Conservation (phyloP, 179 eudicot species). For the Camellia oleifera region DNA sequence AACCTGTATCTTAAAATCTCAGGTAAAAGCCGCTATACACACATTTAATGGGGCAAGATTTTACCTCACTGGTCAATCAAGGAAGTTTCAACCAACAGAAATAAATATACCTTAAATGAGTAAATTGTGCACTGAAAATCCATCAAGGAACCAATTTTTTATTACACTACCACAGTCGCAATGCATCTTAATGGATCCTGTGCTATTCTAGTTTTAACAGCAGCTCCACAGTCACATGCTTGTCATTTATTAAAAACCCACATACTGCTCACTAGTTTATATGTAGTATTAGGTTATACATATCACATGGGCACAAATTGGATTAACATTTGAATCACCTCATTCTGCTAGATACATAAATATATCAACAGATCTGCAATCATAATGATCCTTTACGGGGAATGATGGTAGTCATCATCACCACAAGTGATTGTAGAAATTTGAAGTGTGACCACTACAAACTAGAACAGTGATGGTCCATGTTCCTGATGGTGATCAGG, state of each 20-base stretch:
- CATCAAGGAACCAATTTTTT: not conserved
- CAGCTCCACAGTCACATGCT: not conserved
- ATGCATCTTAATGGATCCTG: conserved; percentile 5
- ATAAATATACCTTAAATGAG: too few species aligned
- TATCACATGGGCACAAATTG: not conserved
- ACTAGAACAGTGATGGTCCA: not conserved
- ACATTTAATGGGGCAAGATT: not conserved
- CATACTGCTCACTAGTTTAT: not conserved
- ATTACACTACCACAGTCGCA: not conserved
- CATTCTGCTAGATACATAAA: not conserved
- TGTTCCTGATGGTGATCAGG: not conserved
- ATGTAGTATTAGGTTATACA: not conserved
- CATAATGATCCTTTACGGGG: not conserved
- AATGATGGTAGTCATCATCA: not conserved
- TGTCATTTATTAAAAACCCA: not conserved
- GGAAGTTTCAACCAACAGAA: not conserved
- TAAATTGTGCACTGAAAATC: not conserved
- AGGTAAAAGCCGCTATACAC: not conserved
- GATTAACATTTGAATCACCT: not conserved
- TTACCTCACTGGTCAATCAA: not conserved
- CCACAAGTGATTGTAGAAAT: not conserved
- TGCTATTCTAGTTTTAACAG: not conserved
- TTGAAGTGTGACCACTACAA: not conserved
- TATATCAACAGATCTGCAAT: not conserved
- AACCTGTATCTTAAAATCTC: not conserved